These are phyloP conservation scores for Brassica carinata DNA, from an alignment of 345 rosid species.

Conservation along the genomic window DNA sequence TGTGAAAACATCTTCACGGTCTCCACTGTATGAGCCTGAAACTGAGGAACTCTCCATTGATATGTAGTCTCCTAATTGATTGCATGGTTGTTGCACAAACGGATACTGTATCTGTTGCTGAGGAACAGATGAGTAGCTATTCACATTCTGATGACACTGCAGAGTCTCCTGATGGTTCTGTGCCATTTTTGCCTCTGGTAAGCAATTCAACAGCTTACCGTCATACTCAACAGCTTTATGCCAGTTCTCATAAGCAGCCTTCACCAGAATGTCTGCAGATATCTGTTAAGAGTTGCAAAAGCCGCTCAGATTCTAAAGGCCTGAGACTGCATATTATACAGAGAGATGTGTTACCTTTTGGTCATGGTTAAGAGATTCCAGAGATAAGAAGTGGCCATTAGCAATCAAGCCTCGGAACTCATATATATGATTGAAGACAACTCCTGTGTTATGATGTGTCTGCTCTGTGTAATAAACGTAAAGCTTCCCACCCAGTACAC, in stretches of 20 bases:
- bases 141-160: constrained; percentile 44
- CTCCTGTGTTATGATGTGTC: constrained; percentile 48
- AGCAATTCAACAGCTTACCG: constrained; percentile 60
- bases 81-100: constrained; percentile 42
- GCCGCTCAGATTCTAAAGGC: not conserved
- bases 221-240: constrained; percentile 72
- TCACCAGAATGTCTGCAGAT: constrained; percentile 74
- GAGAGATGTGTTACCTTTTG: constrained; percentile 60
- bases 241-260: constrained; percentile 84
- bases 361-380: constrained; percentile 65
- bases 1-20: constrained; percentile 56
- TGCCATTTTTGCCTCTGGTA: constrained; percentile 22
- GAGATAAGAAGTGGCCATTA: constrained; percentile 63
- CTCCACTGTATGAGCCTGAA: constrained; percentile 48
- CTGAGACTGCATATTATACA: not conserved
- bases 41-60: constrained; percentile 42
- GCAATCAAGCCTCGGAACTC: constrained; percentile 75
- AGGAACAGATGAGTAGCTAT: constrained; percentile 42
- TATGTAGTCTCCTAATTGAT: constrained; percentile 40
- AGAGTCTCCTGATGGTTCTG: constrained; percentile 31
- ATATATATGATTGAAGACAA: constrained; percentile 77
- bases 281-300: constrained; percentile 49
- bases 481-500: constrained; percentile 76
- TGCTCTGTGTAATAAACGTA: constrained; percentile 67
- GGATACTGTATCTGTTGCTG: constrained; percentile 60